Conservation (phyloP, 2,329 filamentous ascomycete genomes). For the Arthrobotrys entomopaga region DNA sequence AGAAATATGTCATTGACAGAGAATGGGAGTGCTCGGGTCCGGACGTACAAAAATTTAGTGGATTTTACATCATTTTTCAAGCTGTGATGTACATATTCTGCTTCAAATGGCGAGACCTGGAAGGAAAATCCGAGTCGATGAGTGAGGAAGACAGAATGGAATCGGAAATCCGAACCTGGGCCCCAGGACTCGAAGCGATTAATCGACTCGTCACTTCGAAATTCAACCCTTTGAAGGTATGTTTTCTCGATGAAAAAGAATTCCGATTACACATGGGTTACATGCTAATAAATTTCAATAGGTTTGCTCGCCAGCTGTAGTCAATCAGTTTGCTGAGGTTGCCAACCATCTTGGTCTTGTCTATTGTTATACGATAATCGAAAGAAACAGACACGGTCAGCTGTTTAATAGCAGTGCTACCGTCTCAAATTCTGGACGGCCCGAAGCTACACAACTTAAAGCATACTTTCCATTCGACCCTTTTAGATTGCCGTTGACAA, state of each 20-base stretch:
- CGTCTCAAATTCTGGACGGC: slow-evolving; percentile 69
- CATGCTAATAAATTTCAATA: slow-evolving; percentile 15
- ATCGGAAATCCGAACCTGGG: slow-evolving; percentile 82
- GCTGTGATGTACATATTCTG: slow-evolving; percentile 95
- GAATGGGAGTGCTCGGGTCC: slow-evolving; percentile 82
- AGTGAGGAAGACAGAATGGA: slow-evolving; percentile 70
- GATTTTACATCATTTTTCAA: slow-evolving; percentile 89
- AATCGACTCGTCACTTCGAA: slow-evolving; percentile 82
- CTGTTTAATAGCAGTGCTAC: slow-evolving; percentile 71
- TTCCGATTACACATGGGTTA: slow-evolving; percentile 10
- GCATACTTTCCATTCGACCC: slow-evolving; percentile 98
- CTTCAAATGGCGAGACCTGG: slow-evolving; percentile 95
- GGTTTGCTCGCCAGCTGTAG: slow-evolving; percentile 77
- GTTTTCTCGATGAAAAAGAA: background rate
- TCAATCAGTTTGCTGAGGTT: slow-evolving; percentile 88
- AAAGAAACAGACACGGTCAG: slow-evolving; percentile 88
- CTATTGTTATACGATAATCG: slow-evolving; percentile 87
- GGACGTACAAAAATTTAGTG: slow-evolving; percentile 81
- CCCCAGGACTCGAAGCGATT: slow-evolving; percentile 76
- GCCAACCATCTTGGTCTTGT: slow-evolving; percentile 85
- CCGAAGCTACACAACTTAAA: slow-evolving; percentile 84
- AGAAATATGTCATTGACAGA: slow-evolving; percentile 76
- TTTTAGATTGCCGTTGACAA: slow-evolving; percentile 87
- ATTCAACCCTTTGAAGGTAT: slow-evolving; percentile 91
- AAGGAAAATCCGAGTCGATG: slow-evolving; percentile 68